Evolutionary conservation across 2,329 filamentous ascomycete genomes (phyloP).

Genomic region (Ambrosiella cleistominuta): DNA sequence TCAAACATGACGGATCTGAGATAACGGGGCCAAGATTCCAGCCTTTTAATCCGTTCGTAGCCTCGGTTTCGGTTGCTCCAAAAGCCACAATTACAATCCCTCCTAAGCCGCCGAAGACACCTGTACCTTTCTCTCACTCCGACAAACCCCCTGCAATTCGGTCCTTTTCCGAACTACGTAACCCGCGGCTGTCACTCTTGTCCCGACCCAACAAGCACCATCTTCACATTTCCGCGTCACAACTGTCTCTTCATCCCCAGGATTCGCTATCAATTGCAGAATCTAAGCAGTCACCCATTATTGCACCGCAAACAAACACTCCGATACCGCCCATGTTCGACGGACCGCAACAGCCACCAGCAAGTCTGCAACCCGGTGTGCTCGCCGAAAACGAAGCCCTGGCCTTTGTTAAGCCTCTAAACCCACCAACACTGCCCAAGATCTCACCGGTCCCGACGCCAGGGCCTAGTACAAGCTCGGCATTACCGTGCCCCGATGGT

Average conservation of each 20-base stretch:
- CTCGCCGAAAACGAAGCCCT: background rate
- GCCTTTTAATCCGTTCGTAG: conserved; percentile 5
- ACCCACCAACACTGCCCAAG: background rate
- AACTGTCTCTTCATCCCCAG: background rate
- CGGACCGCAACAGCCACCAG: background rate
- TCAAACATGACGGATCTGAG: background rate
- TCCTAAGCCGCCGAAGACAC: background rate
- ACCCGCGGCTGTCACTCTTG: background rate
- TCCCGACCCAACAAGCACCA: background rate
- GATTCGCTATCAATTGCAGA: background rate
- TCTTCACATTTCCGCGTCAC: background rate
- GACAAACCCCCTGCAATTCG: background rate
- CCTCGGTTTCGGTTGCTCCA: background rate
- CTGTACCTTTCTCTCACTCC: background rate
- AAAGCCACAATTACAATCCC: background rate
- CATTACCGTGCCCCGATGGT: no score
- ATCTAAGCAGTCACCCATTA: background rate
- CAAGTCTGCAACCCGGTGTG: conserved; percentile 5
- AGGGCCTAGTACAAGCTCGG: no score
- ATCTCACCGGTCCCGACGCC: background rate
- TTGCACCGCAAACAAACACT: background rate
- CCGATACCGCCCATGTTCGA: background rate
- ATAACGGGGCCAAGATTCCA: background rate
- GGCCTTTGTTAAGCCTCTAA: background rate
- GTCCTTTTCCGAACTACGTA: background rate